Conservation (phyloP, 345 rosid genomes). For the Populus euphratica region DNA sequence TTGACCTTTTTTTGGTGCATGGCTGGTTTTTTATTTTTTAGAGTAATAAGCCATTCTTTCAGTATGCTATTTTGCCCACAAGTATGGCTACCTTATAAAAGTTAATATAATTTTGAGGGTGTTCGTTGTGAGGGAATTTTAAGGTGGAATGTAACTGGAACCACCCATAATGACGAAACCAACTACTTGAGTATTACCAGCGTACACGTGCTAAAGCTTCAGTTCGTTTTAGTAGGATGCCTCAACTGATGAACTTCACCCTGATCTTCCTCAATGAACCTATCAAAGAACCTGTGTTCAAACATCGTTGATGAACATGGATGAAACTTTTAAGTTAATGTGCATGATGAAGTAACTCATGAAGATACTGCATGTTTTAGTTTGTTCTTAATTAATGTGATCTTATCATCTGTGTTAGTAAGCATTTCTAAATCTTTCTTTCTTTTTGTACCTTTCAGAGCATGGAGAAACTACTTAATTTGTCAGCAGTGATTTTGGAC, state of each 20-base stretch:
- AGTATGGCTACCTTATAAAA: not conserved
- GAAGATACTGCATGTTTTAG: not conserved
- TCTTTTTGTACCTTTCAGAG: conserved; percentile 32
- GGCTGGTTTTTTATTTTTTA: not conserved
- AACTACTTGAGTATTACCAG: not conserved
- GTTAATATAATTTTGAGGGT: not conserved
- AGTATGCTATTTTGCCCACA: not conserved
- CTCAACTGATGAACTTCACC: not conserved
- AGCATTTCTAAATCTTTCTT: not conserved
- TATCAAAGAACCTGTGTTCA: not conserved
- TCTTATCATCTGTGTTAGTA: not conserved
- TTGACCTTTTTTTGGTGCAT: not conserved
- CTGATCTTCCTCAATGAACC: not conserved
- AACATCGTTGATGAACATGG: not conserved
- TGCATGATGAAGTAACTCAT: not conserved
- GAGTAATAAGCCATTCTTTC: not conserved
- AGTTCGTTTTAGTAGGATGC: not conserved
- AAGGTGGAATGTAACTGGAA: not conserved
- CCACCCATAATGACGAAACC: not conserved
- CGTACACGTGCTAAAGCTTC: not conserved
- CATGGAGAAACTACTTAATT: conserved; percentile 43
- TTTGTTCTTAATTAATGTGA: not conserved
- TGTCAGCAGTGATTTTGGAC: conserved; percentile 18
- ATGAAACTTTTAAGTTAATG: not conserved
- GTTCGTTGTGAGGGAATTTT: not conserved